Conservation (phyloP, 2,329 filamentous ascomycete genomes). For the Cryphonectria nitschkei region DNA sequence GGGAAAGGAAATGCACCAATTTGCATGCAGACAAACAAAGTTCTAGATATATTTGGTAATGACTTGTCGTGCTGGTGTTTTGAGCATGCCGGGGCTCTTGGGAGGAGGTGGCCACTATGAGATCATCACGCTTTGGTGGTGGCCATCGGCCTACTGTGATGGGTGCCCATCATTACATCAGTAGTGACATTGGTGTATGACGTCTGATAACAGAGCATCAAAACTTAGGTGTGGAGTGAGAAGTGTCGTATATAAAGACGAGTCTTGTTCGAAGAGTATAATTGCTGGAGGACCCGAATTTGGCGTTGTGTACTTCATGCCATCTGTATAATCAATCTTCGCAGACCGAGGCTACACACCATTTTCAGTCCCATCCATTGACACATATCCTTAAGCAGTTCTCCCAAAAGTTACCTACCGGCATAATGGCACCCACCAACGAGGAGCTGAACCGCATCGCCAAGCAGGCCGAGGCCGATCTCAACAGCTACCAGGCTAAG, state of each 20-base stretch:
- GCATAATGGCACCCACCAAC: conserved; percentile 30
- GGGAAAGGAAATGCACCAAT: neutral
- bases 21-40: neutral
- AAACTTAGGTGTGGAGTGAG: neutral
- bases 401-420: neutral
- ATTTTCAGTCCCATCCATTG: neutral
- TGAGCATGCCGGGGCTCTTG: neutral
- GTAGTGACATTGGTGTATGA: conserved; percentile 1
- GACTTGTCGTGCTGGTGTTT: neutral
- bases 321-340: neutral
- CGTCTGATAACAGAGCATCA: neutral
- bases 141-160: neutral
- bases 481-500: conserved; percentile 54
- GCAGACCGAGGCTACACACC: neutral
- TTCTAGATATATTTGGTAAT: neutral
- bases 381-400: neutral
- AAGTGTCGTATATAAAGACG: neutral
- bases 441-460: conserved; percentile 49
- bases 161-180: conserved; percentile 16
- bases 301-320: neutral
- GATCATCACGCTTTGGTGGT: conserved; percentile 12
- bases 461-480: conserved; percentile 49
- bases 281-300: neutral
- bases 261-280: too few species aligned
- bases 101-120: conserved; percentile 11